Evolutionary conservation across 805 yeast species (phyloP).

Genomic region (Metschnikowia proteae): DNA sequence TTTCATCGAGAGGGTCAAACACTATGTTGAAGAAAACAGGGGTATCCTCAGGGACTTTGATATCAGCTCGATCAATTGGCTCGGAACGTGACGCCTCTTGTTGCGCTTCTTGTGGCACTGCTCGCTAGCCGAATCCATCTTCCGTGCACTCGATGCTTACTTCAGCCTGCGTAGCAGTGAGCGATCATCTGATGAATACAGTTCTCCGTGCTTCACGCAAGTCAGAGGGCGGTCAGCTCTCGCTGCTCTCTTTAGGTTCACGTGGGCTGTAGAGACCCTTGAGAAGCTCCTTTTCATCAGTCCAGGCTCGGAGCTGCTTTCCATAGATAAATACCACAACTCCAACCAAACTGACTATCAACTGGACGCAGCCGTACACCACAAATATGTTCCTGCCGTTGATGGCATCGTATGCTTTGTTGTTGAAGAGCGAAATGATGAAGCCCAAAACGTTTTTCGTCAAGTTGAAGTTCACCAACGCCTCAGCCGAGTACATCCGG

Average conservation of each 20-base stretch:
- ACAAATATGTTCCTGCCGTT: constrained; percentile 48
- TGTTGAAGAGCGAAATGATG: constrained; percentile 54
- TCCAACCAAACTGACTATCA: constrained; percentile 45
- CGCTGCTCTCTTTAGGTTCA: background rate
- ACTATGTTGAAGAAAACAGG: constrained; percentile 29
- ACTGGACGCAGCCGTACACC: constrained; percentile 50
- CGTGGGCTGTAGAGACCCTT: constrained; percentile 26
- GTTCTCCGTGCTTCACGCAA: no score
- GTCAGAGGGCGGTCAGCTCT: no score
- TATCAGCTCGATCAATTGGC: background rate
- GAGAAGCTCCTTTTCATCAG: constrained; percentile 45
- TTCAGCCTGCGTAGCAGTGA: no score
- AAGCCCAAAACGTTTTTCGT: constrained; percentile 54
- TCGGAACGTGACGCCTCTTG: background rate
- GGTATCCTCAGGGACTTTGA: constrained; percentile 7
- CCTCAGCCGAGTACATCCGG: constrained; percentile 54
- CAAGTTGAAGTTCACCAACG: constrained; percentile 54
- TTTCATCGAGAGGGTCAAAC: constrained; percentile 41
- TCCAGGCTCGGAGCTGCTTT: constrained; percentile 47
- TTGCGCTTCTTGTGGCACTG: no score
- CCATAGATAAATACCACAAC: constrained; percentile 55
- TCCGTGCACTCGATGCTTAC: no score
- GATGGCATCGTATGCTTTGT: constrained; percentile 35
- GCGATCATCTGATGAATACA: no score
- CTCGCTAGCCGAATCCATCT: no score